phyloP scores from a whole-genome alignment of 140 eudicot genomes.

The Oenanthe javanica region DNA sequence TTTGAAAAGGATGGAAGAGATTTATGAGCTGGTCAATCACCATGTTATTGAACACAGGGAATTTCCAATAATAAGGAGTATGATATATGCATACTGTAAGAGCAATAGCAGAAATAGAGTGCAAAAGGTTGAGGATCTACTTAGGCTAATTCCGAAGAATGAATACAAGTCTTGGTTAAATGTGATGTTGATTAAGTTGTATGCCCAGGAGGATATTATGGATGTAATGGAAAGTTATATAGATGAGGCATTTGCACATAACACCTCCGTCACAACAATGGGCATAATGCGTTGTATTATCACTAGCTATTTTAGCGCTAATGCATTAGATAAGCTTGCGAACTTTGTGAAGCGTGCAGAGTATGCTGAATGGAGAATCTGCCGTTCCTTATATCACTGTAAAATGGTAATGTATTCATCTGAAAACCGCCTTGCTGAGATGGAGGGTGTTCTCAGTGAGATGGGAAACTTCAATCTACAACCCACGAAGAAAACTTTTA shows the following conservation, averaged over 20 bases:
- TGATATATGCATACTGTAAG: slow-evolving; percentile 74
- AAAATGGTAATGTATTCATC: slow-evolving; percentile 56
- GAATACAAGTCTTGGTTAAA: slow-evolving; percentile 76
- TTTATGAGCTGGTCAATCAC: slow-evolving; percentile 37
- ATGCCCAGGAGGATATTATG: slow-evolving; percentile 61
- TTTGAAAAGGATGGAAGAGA: slow-evolving; percentile 73
- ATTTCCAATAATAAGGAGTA: slow-evolving; percentile 36
- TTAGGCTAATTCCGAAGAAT: slow-evolving; percentile 46
- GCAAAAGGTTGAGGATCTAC: slow-evolving; percentile 43
- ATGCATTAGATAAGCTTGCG: slow-evolving; percentile 59
- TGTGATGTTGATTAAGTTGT: slow-evolving; percentile 51
- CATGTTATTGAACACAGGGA: slow-evolving; percentile 31
- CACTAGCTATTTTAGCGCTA: slow-evolving; percentile 37
- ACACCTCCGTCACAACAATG: slow-evolving; percentile 33
- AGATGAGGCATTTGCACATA: slow-evolving; percentile 56
- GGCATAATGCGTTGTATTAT: slow-evolving; percentile 45
- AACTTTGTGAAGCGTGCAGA: slow-evolving; percentile 56
- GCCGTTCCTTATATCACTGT: slow-evolving; percentile 72
- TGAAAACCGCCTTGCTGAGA: slow-evolving; percentile 59
- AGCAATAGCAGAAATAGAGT: slow-evolving; percentile 36
- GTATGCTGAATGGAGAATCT: slow-evolving; percentile 70
- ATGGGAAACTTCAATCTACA: slow-evolving; percentile 50
- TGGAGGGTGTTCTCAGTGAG: slow-evolving; percentile 79
- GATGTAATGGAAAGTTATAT: slow-evolving; percentile 66
- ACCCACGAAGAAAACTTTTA: slow-evolving; percentile 45